A percentile compares a stretch with the other conserved stretches of the same genome.
phyloP scores from a whole-genome alignment of 352 stramenopile species.

The Phytophthora capsici region DNA sequence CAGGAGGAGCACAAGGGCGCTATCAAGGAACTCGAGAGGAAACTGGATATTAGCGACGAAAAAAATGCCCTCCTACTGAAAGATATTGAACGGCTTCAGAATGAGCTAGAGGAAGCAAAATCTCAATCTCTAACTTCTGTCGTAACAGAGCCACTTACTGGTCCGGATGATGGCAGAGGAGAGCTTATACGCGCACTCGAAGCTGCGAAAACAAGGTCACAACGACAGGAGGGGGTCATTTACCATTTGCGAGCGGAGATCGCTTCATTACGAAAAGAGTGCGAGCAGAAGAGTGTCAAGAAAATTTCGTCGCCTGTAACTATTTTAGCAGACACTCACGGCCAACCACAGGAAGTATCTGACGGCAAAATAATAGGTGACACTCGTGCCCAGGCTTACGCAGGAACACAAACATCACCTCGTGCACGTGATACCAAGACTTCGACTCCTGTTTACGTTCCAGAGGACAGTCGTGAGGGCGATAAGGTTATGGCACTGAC shows the following conservation, averaged over 20 bases:
- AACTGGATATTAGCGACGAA: constrained; percentile 29
- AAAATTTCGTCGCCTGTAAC: constrained; percentile 1
- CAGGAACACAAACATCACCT: constrained; percentile 26
- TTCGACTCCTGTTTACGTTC: background rate
- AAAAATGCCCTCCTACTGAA: constrained; percentile 41
- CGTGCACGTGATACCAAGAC: background rate
- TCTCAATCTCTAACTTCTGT: constrained; percentile 5
- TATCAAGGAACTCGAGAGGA: constrained; percentile 23
- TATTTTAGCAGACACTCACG: background rate
- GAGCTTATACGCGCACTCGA: constrained; percentile 32
- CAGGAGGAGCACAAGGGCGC: constrained; percentile 15
- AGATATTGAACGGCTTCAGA: constrained; percentile 42
- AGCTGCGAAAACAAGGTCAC: constrained; percentile 28
- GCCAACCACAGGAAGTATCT: background rate
- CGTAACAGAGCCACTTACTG: constrained; percentile 1
- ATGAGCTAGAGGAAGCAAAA: constrained; percentile 38
- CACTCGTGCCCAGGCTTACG: constrained; percentile 2
- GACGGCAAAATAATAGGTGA: background rate
- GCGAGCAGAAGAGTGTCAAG: constrained; percentile 23
- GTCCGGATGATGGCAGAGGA: constrained; percentile 17
- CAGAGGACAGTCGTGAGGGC: constrained; percentile 1
- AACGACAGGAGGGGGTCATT: constrained; percentile 33
- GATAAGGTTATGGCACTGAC: constrained; percentile 29
- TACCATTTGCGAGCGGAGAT: constrained; percentile 38
- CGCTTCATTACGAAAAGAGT: constrained; percentile 30